phyloP scores from a whole-genome alignment of 148 eudicot species.

The Gaultheria prostrata region DNA sequence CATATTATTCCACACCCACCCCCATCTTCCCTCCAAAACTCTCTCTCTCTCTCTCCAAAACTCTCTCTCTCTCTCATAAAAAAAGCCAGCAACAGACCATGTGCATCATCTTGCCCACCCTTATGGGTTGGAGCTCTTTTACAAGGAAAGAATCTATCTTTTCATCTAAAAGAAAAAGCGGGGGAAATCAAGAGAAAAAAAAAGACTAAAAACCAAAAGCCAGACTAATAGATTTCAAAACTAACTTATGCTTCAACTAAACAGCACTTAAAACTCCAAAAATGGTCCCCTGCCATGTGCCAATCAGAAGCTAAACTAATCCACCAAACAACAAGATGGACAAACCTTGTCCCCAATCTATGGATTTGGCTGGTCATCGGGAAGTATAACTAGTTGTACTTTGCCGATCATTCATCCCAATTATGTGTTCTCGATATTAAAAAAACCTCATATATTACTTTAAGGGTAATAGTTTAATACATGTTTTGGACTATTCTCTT shows the following conservation, averaged over 20 bases:
- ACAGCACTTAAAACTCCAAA: constrained; percentile 11
- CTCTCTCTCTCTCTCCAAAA: constrained; percentile 29
- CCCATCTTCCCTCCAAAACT: constrained; percentile 33
- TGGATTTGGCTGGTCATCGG: constrained; percentile 1
- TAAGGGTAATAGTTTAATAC: constrained; percentile 1
- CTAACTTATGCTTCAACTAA: constrained; percentile 18
- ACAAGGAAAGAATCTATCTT: constrained; percentile 45
- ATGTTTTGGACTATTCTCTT: constrained; percentile 25
- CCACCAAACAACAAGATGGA: constrained; percentile 18
- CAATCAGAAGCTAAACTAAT: constrained; percentile 11
- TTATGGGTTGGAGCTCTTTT: constrained; percentile 21
- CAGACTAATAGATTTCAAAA: constrained; percentile 16
- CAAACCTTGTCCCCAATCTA: constrained; percentile 18
- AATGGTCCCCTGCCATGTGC: constrained; percentile 41
- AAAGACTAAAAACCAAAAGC: constrained; percentile 26
- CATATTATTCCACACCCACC: constrained; percentile 38
- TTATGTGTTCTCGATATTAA: background rate
- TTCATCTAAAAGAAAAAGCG: constrained; percentile 14
- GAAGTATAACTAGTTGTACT: constrained; percentile 16
- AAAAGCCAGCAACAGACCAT: constrained; percentile 34
- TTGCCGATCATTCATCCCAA: background rate
- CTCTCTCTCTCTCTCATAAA: constrained; percentile 21
- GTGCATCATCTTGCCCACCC: constrained; percentile 47
- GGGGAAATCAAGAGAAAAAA: constrained; percentile 11
- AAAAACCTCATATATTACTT: no score